Evolutionary conservation across 1,284 basidiomycete species (phyloP), one percentile per base, ranked within the genome.

Genomic region (Pascua sp.): DNA sequence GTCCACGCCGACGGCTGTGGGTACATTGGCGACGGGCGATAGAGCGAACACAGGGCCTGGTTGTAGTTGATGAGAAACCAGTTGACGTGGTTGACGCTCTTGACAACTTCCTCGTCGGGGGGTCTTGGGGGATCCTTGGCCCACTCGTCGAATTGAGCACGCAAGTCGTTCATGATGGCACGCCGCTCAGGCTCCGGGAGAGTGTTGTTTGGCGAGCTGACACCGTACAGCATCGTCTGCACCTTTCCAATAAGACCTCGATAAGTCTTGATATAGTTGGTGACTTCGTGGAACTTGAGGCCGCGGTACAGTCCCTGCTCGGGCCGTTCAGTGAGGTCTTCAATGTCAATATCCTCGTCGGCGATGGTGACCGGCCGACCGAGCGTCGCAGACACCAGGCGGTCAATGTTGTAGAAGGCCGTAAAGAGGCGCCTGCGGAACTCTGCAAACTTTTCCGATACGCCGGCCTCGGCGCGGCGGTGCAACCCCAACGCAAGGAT

Each of bases 371-470:
- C 55, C 1, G 71, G 71, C 47, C 63, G 62, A 11, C 63, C 59
- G 3, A 71, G 57, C 1, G 65, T 66, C 5, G 61, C 51, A 10
- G 69, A 64, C 8, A 72, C 61, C 12, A 66, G 40, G 13, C 69
- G 60, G 47, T 73, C 71, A 2, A 73, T 58, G 47, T 67, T 71
- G 63, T 66, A 73, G n/a, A 70, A 56, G 12, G 65, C 60, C 48
- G 63, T 69, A 61, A 70, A 73, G 11, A 70, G 49, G 15, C 64
- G 57, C n/a, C 62, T 63, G 11, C 70, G 57, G 42, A 62, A 49
- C 48, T 68, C 67, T 16, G 62, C 62, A 2, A 63, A 44, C 11
- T 60, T 53, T 1, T 57, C 37, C 9, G 61, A 47, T 1, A 59
- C 32, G 13, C 13, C 40, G 4, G 61, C 47, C 42, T 67, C 66